Conservation (phyloP, 140 eudicot genomes). For the Bidens hawaiensis region DNA sequence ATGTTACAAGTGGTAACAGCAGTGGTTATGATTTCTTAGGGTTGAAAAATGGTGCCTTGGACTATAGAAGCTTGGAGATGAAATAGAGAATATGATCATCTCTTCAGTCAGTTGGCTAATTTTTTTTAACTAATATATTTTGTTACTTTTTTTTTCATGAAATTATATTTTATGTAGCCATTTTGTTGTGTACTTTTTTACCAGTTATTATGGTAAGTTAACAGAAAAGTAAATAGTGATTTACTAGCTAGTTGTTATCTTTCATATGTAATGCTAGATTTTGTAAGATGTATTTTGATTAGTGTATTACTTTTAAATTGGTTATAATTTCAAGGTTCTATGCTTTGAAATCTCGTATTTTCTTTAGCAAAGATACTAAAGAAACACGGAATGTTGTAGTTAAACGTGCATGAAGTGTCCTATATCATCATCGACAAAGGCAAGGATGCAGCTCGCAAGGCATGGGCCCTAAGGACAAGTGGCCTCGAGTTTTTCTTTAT, state of each 20-base stretch:
- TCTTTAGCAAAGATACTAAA: too few species aligned
- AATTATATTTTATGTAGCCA: conserved; percentile 13
- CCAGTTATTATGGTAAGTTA: conserved; percentile 15
- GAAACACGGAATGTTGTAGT: too few species aligned
- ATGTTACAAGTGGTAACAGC: conserved; percentile 37
- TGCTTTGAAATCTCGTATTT: too few species aligned
- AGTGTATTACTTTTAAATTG: not conserved
- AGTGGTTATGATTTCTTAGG: conserved; percentile 73
- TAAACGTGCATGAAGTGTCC: too few species aligned
- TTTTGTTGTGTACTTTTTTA: conserved; percentile 15
- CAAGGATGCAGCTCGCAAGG: too few species aligned
- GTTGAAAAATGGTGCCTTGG: conserved; percentile 67
- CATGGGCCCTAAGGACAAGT: too few species aligned
- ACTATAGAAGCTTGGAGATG: conserved; percentile 95
- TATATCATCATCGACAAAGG: too few species aligned
- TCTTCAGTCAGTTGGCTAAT: not conserved
- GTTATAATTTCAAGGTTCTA: not conserved
- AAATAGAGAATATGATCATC: conserved; percentile 34
- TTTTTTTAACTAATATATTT: conserved; percentile 17
- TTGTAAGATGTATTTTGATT: conserved; percentile 6
- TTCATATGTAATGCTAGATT: conserved; percentile 1
- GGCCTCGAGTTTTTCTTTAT: too few species aligned
- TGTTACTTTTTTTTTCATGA: not conserved
- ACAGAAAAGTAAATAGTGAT: conserved; percentile 25
- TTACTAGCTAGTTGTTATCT: not conserved